Evolutionary conservation across 1,139 yeast genomes (phyloP).

Genomic region (Suhomyces taliae): DNA sequence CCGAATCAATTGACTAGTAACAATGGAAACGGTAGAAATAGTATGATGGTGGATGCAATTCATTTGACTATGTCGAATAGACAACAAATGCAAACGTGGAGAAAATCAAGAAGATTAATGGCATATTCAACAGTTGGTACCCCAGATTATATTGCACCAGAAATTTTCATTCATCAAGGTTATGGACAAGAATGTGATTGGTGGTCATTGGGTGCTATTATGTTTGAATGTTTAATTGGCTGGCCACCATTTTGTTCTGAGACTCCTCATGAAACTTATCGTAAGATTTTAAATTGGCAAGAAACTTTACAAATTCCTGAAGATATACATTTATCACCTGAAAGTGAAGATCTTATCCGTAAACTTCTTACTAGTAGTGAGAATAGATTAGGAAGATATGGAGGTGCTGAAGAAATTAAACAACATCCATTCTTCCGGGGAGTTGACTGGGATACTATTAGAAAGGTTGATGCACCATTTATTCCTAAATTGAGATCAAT

Average conservation of each 20-base stretch:
- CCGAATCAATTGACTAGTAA: constrained; percentile 21
- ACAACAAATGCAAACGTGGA: constrained; percentile 98
- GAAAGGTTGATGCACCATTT: constrained; percentile 94
- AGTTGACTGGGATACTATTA: constrained; percentile 92
- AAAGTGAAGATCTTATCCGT: constrained; percentile 88
- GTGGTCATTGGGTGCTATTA: constrained; percentile 99
- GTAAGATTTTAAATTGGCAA: constrained; percentile 93
- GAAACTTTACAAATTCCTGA: constrained; percentile 93
- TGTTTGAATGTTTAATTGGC: constrained; percentile 98
- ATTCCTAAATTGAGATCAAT: constrained; percentile 73
- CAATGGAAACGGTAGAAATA: constrained; percentile 49
- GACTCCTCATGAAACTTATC: constrained; percentile 96
- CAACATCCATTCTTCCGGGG: constrained; percentile 93
- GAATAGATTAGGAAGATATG: constrained; percentile 83
- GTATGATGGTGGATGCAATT: constrained; percentile 92
- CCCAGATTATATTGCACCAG: constrained; percentile 98
- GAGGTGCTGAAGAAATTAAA: constrained; percentile 93
- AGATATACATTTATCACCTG: constrained; percentile 90
- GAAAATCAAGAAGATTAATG: constrained; percentile 93
- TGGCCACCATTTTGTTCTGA: constrained; percentile 99
- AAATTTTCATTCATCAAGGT: constrained; percentile 93
- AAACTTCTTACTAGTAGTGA: constrained; percentile 82
- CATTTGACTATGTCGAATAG: constrained; percentile 93
- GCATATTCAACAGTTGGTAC: constrained; percentile 99
- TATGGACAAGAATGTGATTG: constrained; percentile 99